Conservation (phyloP, 257 asterid genomes). For the Mitragyna speciosa region DNA sequence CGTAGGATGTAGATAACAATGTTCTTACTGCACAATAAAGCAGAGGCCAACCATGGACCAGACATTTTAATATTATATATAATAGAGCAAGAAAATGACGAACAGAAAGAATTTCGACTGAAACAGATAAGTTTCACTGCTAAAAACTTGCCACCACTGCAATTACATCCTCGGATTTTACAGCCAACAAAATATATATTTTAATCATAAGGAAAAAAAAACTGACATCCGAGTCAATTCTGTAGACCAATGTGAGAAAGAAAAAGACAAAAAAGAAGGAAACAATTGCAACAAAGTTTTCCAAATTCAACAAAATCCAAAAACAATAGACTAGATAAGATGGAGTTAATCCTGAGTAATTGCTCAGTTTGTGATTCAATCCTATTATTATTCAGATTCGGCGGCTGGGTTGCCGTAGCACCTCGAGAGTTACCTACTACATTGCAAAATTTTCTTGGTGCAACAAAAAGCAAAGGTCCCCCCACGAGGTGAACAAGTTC, state of each 20-base stretch:
- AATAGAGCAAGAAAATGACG: background rate
- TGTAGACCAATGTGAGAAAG: no score
- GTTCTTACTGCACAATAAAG: background rate
- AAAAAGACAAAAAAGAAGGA: no score
- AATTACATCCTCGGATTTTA: background rate
- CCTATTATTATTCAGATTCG: background rate
- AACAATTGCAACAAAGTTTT: background rate
- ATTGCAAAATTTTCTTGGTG: no score
- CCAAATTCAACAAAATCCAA: background rate
- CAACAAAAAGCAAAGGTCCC: background rate
- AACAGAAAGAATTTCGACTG: background rate
- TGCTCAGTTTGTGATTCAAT: no score
- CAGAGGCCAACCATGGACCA: slow-evolving; percentile 5
- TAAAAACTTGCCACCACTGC: background rate
- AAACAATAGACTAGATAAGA: background rate
- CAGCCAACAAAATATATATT: background rate
- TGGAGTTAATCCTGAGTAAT: background rate
- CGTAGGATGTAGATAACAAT: background rate
- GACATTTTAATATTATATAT: background rate
- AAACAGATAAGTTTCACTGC: background rate
- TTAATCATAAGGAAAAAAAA: background rate
- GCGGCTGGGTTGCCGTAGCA: background rate
- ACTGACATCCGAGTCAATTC: background rate
- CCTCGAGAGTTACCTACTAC: background rate
- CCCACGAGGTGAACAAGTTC: background rate